Conservation (phyloP, 805 yeast genomes). For the Hemisphaericaspora nanyangensis region DNA sequence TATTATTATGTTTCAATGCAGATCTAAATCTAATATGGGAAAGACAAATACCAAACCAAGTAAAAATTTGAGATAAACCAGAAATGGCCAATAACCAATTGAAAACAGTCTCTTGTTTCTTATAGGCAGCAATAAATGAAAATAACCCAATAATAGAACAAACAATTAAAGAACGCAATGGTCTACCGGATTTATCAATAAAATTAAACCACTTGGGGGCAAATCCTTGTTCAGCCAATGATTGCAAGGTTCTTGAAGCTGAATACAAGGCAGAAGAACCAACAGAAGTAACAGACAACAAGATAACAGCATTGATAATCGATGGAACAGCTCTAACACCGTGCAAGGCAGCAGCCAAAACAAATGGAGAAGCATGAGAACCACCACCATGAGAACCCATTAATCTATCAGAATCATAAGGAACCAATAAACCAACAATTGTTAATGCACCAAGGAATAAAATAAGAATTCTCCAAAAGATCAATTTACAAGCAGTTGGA, state of each 20-base stretch:
- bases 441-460: slow-evolving; percentile 38
- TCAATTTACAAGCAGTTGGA: slow-evolving; percentile 39
- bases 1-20: slow-evolving; percentile 30
- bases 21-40: slow-evolving; percentile 40
- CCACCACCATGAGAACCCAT: slow-evolving; percentile 32
- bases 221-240: slow-evolving; percentile 40
- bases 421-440: slow-evolving; percentile 39
- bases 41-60: slow-evolving; percentile 39
- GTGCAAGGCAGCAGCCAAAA: slow-evolving; percentile 39
- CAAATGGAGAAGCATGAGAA: slow-evolving; percentile 40
- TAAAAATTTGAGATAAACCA: slow-evolving; percentile 39
- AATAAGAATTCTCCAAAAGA: slow-evolving; percentile 34
- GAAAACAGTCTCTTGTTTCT: slow-evolving; percentile 36
- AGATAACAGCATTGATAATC: slow-evolving; percentile 39
- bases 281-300: slow-evolving; percentile 39
- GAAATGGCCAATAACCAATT: slow-evolving; percentile 41
- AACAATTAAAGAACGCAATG: slow-evolving; percentile 33
- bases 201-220: slow-evolving; percentile 38
- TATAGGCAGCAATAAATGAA: slow-evolving; percentile 39
- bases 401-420: slow-evolving; percentile 26
- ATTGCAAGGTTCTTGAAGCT: slow-evolving; percentile 39
- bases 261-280: slow-evolving; percentile 42
- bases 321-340: slow-evolving; percentile 37
- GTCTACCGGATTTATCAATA: slow-evolving; percentile 40
- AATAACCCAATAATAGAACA: slow-evolving; percentile 34